Evolutionary conservation across 139 green algal genomes (phyloP), one percentile per base, ranked within the genome.

Genomic region (Micromonas pusilla): DNA sequence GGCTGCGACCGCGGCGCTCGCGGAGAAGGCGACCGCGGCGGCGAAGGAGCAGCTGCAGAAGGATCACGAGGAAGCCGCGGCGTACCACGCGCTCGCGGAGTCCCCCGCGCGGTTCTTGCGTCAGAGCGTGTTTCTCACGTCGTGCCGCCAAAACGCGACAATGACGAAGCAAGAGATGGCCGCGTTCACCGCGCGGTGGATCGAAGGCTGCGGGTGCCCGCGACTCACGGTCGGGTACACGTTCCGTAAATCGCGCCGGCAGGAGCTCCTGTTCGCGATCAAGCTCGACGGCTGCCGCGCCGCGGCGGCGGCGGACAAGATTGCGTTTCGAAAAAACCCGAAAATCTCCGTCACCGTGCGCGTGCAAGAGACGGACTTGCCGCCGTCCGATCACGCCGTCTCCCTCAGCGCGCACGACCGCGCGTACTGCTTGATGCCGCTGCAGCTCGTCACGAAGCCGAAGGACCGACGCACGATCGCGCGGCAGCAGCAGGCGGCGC

Each of bases 101-200:
- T 57, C 45, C 9, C 45, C 45, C 9, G 45, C 45, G 9, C 45
- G 45, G 45, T 57, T 57, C 45, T 16, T 57, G 9, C 45, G 45
- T 9, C 16, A 9, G 45, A 9, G 45, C 9, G 45, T 57, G 45
- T 57, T 57, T 57, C 45, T 57, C 45, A 57, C 9, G 9, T 16
- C 16, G 45, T 57, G 45, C 45, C 9, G 45, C 9, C 45, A 57
- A 57, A 57, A 57, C 45, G 45, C 45, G 45, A 57, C 38, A 2
- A 34, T 39, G 31, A 70, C 37, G 25, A 62, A 30, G 38, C 3
- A 4, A 19, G 68, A 75, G 25, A 39, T 62, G 68, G 1, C 53
- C 19, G 68, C 68, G 9, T 36, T n/a, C 5, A 75, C 60, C 68
- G 68, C 68, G 68, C 68, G 68, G 1, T 75, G 68, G 68, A 39